These are phyloP conservation scores for Penicillium sp. DNA, from an alignment of 2,329 filamentous ascomycete species.

Conservation along the genomic window DNA sequence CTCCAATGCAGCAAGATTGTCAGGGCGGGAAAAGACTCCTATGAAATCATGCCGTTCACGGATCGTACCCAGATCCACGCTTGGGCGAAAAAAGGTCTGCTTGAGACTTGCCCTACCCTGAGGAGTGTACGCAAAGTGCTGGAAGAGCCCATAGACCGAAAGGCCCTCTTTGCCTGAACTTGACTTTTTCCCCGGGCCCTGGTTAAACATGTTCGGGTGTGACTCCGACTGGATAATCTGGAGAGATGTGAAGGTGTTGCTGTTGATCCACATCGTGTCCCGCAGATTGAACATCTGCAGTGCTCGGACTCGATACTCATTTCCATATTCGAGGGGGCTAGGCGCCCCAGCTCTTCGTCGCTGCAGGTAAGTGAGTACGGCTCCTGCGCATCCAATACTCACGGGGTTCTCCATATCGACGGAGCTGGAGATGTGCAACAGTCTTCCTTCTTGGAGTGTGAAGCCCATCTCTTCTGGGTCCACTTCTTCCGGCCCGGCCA, in stretches of 20 bases:
- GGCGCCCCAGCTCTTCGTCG: slow-evolving; percentile 64
- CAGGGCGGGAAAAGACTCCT: slow-evolving; percentile 61
- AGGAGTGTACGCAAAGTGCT: slow-evolving; percentile 68
- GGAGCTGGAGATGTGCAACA: slow-evolving; percentile 66
- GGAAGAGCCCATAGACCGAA: slow-evolving; percentile 81
- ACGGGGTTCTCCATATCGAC: slow-evolving; percentile 72
- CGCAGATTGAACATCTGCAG: slow-evolving; percentile 73
- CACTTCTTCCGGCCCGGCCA: slow-evolving; percentile 43
- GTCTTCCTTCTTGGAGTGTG: slow-evolving; percentile 59
- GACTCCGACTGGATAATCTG: slow-evolving; percentile 81
- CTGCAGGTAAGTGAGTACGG: slow-evolving; percentile 74
- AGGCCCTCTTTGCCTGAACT: slow-evolving; percentile 74
- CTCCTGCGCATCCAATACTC: slow-evolving; percentile 84
- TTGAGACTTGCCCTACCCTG: slow-evolving; percentile 74
- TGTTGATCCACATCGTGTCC: slow-evolving; percentile 71
- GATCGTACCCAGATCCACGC: slow-evolving; percentile 65
- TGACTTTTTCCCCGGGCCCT: slow-evolving; percentile 61
- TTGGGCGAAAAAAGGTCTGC: slow-evolving; percentile 79
- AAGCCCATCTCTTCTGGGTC: slow-evolving; percentile 44
- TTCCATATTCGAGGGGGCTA: slow-evolving; percentile 31
- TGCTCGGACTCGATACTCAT: slow-evolving; percentile 56
- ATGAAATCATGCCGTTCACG: slow-evolving; percentile 69
- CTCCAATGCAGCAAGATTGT: slow-evolving; percentile 60
- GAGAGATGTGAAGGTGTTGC: slow-evolving; percentile 75
- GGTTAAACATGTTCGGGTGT: slow-evolving; percentile 77